Evolutionary conservation across 2,329 filamentous ascomycete species (phyloP).

Genomic region (Fusarium euwallaceae): DNA sequence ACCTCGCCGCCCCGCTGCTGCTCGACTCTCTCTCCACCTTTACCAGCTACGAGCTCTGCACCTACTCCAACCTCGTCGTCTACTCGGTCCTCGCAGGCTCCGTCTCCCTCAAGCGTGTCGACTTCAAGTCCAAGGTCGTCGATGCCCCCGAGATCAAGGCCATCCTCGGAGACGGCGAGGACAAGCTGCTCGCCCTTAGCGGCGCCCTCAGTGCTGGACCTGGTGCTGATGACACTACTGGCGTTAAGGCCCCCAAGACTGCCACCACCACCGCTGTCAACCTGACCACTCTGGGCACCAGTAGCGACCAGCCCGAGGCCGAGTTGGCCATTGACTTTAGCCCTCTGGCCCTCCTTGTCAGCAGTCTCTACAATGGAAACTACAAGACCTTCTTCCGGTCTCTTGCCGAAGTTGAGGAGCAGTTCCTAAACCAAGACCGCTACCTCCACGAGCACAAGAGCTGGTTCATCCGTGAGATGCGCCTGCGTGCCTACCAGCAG

Average conservation of each 20-base stretch:
- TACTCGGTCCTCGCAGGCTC: slow-evolving; percentile 97
- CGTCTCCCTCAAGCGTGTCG: slow-evolving; percentile 93
- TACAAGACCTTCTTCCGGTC: slow-evolving; percentile 96
- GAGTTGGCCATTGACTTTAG: slow-evolving; percentile 91
- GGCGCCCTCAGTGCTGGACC: slow-evolving; percentile 86
- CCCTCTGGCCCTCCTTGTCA: slow-evolving; percentile 87
- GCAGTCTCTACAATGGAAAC: slow-evolving; percentile 91
- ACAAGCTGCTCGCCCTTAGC: slow-evolving; percentile 85
- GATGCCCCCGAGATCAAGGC: slow-evolving; percentile 99
- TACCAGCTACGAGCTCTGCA: slow-evolving; percentile 98
- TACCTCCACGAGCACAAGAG: slow-evolving; percentile 95
- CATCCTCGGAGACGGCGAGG: slow-evolving; percentile 89
- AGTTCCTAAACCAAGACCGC: slow-evolving; percentile 93
- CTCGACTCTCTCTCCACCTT: slow-evolving; percentile 98
- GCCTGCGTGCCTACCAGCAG: slow-evolving; percentile 95
- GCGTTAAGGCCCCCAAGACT: slow-evolving; percentile 66
- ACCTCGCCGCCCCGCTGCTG: slow-evolving; percentile 88
- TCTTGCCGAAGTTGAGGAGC: slow-evolving; percentile 89
- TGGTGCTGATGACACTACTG: slow-evolving; percentile 83
- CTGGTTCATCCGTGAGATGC: slow-evolving; percentile 99
- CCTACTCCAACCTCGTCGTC: slow-evolving; percentile 92
- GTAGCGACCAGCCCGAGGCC: slow-evolving; percentile 78
- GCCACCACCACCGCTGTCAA: slow-evolving; percentile 79
- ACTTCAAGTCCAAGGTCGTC: slow-evolving; percentile 99
- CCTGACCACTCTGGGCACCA: slow-evolving; percentile 83